phyloP scores from a whole-genome alignment of 257 asterid genomes.

The Penstemon newberryi region DNA sequence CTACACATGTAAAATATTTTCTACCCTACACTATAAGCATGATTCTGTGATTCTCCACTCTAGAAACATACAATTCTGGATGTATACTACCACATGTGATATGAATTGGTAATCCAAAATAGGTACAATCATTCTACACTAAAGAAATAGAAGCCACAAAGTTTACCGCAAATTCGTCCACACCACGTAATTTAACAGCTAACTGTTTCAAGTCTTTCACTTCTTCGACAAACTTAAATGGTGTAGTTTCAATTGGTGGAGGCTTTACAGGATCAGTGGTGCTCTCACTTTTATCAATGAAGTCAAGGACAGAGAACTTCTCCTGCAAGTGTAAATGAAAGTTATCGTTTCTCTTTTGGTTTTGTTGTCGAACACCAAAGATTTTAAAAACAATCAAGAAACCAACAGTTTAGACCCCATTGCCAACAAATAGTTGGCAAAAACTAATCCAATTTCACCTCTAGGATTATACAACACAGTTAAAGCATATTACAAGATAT shows the following conservation, averaged over 20 bases:
- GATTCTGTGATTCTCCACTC: background rate
- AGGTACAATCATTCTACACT: slow-evolving; percentile 2
- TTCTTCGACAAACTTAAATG: slow-evolving; percentile 73
- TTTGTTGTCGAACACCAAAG: background rate
- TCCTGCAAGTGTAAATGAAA: slow-evolving; percentile 53
- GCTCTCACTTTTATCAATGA: slow-evolving; percentile 55
- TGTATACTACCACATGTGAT: background rate
- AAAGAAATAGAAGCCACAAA: slow-evolving; percentile 20
- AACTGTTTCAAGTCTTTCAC: slow-evolving; percentile 88
- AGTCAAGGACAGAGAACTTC: slow-evolving; percentile 60
- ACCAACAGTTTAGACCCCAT: background rate
- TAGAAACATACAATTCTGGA: background rate
- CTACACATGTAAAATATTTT: background rate
- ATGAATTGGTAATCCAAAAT: slow-evolving; percentile 11
- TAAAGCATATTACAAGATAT: no score
- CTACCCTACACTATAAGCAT: slow-evolving; percentile 1
- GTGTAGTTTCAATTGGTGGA: slow-evolving; percentile 70
- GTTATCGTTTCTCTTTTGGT: background rate
- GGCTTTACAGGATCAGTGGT: slow-evolving; percentile 57
- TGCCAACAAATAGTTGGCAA: background rate
- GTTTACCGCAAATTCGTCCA: slow-evolving; percentile 90
- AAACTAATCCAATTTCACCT: slow-evolving; percentile 3
- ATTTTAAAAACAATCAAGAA: background rate
- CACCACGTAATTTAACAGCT: slow-evolving; percentile 64
- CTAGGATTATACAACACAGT: background rate